phyloP scores from a whole-genome alignment of 306 rosid species.

The Begonia masoniana region DNA sequence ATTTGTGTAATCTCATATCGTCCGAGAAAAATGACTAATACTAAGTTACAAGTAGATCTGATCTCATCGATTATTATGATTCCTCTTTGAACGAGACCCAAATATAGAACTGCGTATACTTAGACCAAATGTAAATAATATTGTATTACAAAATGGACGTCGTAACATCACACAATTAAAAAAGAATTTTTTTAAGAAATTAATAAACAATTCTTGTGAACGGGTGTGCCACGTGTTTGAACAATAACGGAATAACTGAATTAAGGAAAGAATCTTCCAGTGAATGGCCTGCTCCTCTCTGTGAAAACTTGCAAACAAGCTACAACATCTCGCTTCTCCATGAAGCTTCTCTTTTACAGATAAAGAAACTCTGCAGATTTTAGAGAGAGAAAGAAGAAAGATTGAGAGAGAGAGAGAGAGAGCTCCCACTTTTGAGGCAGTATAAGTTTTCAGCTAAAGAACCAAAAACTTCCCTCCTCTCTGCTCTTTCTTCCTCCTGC shows the following conservation, averaged over 20 bases:
- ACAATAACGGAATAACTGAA: conserved; percentile 51
- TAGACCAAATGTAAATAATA: background rate
- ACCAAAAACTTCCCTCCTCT: conserved; percentile 19
- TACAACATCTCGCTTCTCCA: conserved; percentile 18
- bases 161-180: background rate
- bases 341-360: conserved; percentile 22
- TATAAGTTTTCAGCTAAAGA: conserved; percentile 19
- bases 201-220: background rate
- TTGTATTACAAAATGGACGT: too few species aligned
- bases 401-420: conserved; percentile 1
- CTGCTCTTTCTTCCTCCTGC: conserved; percentile 7
- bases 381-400: background rate
- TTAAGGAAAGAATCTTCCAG: conserved; percentile 68
- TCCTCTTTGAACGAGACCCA: background rate
- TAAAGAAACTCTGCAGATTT: background rate
- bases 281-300: conserved; percentile 12
- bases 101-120: background rate
- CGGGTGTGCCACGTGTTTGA: conserved; percentile 13
- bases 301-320: background rate
- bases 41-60: too few species aligned
- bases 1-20: too few species aligned
- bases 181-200: too few species aligned
- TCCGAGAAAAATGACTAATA: too few species aligned
- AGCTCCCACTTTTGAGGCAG: background rate
- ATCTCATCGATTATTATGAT: too few species aligned